Evolutionary conservation across 768 basidiomycete species (phyloP).

Genomic region (Exidia glandulosa): DNA sequence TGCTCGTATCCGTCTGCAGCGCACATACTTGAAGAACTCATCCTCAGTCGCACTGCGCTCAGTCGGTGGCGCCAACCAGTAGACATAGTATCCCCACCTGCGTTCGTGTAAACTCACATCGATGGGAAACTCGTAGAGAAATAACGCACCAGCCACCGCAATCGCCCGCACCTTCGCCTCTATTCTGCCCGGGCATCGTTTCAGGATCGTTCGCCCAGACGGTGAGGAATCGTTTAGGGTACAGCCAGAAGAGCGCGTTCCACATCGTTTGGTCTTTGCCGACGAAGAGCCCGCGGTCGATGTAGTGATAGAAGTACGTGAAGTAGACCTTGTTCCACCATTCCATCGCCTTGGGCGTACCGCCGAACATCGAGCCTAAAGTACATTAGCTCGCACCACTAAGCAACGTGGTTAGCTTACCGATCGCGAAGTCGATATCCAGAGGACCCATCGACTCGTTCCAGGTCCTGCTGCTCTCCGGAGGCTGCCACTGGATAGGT

Average conservation of each 20-base stretch:
- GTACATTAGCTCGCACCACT: neutral
- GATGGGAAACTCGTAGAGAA: neutral
- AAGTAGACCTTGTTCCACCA: constrained; percentile 40
- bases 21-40: too few species aligned
- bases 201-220: constrained; percentile 25
- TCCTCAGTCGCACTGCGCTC: too few species aligned
- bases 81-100: neutral
- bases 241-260: constrained; percentile 34
- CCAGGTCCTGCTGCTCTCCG: constrained; percentile 25
- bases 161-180: neutral
- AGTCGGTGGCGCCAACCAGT: neutral
- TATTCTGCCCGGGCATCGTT: neutral
- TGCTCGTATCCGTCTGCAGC: too few species aligned
- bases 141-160: neutral
- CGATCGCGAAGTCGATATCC: constrained; percentile 41
- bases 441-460: constrained; percentile 36
- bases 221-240: constrained; percentile 33
- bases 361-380: constrained; percentile 48
- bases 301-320: constrained; percentile 40
- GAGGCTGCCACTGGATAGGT: constrained; percentile 30
- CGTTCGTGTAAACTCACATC: neutral
- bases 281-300: constrained; percentile 33
- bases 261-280: constrained; percentile 49
- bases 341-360: constrained; percentile 28
- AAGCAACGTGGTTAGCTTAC: constrained; percentile 17